These are phyloP conservation scores for Rosa persica DNA, from an alignment of 306 rosid species.

Conservation along the genomic window DNA sequence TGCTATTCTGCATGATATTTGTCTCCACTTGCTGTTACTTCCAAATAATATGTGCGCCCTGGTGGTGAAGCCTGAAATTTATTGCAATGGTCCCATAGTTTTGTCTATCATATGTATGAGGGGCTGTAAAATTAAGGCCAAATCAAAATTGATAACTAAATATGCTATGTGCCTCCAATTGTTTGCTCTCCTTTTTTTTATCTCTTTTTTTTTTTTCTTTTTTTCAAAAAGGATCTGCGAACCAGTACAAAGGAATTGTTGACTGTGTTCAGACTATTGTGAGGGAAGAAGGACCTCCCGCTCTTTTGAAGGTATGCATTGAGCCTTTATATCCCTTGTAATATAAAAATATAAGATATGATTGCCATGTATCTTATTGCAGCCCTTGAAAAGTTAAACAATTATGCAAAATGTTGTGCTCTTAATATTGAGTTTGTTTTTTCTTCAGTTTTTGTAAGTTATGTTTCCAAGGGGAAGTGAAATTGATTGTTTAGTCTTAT, in stretches of 20 bases:
- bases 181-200: not conserved
- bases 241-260: slow-evolving; percentile 74
- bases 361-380: not conserved
- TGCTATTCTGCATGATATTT: slow-evolving; percentile 3
- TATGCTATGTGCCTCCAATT: not conserved
- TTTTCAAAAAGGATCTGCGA: slow-evolving; percentile 63
- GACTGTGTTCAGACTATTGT: slow-evolving; percentile 91
- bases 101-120: not conserved
- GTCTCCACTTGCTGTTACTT: not conserved
- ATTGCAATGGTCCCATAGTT: not conserved
- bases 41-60: not conserved
- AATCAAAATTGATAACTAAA: not conserved
- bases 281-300: slow-evolving; percentile 86
- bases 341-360: not conserved
- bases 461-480: not conserved
- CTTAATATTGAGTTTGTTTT: not conserved
- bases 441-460: not conserved
- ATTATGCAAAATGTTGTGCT: not conserved
- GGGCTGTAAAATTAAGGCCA: not conserved
- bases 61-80: not conserved
- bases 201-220: slow-evolving; percentile 10
- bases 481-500: not conserved
- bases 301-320: slow-evolving; percentile 69
- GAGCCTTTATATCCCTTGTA: not conserved
- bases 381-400: not conserved